Evolutionary conservation across 2,329 filamentous ascomycete genomes (phyloP), one percentile per base, ranked within the genome.

Genomic region (Trichoderma simmonsii): DNA sequence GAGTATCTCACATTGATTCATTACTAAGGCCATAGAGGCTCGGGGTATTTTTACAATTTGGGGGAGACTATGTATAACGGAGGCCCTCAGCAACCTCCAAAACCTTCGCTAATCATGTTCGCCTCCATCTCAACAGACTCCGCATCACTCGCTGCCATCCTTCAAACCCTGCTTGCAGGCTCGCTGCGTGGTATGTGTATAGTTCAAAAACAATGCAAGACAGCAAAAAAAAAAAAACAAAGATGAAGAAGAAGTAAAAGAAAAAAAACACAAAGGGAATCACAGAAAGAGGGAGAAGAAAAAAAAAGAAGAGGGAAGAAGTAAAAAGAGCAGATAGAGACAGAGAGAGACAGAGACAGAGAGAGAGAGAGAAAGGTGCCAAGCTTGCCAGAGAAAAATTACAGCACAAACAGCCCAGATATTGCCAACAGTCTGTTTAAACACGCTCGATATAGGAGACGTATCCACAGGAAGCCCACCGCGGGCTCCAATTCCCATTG

Each of bases 181-280:
- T 76, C 76, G 71, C 64, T 73, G 75, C 77, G 77, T 78, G 78
- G 76, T 77, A 76, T 79, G 78, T 80, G 76, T 80, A 79, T 79
- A 79, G 79, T 77, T 77, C 76, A 78, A 77, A 69, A 76, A 78
- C 71, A 71, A 70, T 73, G 56, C 74, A 71, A 61, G 76, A 75
- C 51, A 56, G 36, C 54, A 69, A 61, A 71, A 54, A 39, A 54
- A 39, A 59, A 78, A 73, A 18, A 12, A 48, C 71, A 26, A 26
- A 26, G 26, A 26, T 26, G 26, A 26, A 26, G 21, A 32, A 51
- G 28, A 48, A n/a, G 7, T 32, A n/a, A 18, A 64, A 30, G 6
- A n/a, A 64, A 26, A 4, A 26, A 54, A 57, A 68, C 51, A 67
- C 64, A 74, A 75, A 79, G 76, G 78, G 75, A 77, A 79, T 73